These are phyloP conservation scores for Blastobotrys persicus DNA, from an alignment of 1,139 yeast species.

Conservation along the genomic window DNA sequence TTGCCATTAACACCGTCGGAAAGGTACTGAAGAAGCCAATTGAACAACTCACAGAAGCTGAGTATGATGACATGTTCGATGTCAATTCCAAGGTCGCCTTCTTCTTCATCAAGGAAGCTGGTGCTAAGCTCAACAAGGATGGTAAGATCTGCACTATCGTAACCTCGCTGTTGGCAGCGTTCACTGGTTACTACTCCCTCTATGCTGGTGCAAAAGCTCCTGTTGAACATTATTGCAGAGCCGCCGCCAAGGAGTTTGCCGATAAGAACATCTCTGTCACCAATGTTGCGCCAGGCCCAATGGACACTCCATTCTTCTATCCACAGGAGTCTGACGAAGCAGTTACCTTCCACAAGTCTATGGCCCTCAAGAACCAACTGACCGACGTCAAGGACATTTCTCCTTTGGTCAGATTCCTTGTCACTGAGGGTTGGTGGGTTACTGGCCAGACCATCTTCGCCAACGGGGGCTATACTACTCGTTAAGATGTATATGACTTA, in stretches of 20 bases:
- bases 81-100: slow-evolving; percentile 61
- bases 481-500: too few relatives aligned
- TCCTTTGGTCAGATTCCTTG: slow-evolving; percentile 60
- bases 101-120: slow-evolving; percentile 59
- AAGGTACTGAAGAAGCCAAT: slow-evolving; percentile 62
- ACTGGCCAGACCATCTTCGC: slow-evolving; percentile 68
- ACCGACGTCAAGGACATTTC: slow-evolving; percentile 61
- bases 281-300: slow-evolving; percentile 67
- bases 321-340: slow-evolving; percentile 56
- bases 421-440: slow-evolving; percentile 65
- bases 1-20: slow-evolving; percentile 67
- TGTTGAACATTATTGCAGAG: slow-evolving; percentile 57
- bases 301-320: slow-evolving; percentile 69
- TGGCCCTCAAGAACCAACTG: slow-evolving; percentile 47
- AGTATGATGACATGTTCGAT: slow-evolving; percentile 53
- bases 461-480: slow-evolving; percentile 64
- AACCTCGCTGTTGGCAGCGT: slow-evolving; percentile 66
- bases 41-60: slow-evolving; percentile 49
- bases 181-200: slow-evolving; percentile 53
- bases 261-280: slow-evolving; percentile 52
- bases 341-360: slow-evolving; percentile 53
- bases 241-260: slow-evolving; percentile 57
- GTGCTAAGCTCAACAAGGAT: slow-evolving; percentile 47
- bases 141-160: slow-evolving; percentile 59
- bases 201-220: slow-evolving; percentile 64